Conservation (phyloP, 345 rosid species). For the Rubroshorea leprosula region DNA sequence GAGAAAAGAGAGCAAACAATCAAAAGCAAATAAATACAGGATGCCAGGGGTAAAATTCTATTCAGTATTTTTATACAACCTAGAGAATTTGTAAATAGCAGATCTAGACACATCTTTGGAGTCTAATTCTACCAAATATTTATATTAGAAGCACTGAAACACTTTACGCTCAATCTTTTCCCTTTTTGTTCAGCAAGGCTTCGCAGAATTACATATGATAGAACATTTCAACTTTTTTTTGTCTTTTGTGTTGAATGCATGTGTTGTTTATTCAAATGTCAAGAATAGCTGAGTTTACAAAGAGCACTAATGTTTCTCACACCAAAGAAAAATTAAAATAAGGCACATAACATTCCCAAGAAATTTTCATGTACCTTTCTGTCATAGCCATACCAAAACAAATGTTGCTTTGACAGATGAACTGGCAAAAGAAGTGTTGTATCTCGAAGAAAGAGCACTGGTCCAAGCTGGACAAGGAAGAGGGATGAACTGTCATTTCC, state of each 20-base stretch:
- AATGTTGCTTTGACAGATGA: conserved; percentile 90
- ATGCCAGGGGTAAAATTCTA: not conserved
- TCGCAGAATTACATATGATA: not conserved
- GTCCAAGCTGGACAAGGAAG: conserved; percentile 94
- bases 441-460: conserved; percentile 80
- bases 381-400: conserved; percentile 98
- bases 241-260: not conserved
- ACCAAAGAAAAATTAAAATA: not conserved
- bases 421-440: conserved; percentile 84
- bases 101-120: not conserved
- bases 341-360: not conserved
- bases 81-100: not conserved
- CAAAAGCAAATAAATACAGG: not conserved
- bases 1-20: not conserved
- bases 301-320: not conserved
- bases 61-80: not conserved
- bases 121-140: not conserved
- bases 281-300: no score
- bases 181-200: not conserved
- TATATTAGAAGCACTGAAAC: not conserved
- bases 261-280: no score
- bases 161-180: conserved; percentile 1
- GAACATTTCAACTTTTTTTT: not conserved
- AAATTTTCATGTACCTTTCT: conserved; percentile 58
- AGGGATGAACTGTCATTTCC: conserved; percentile 70